These are phyloP conservation scores for Podospora tetraspora DNA, from an alignment of 495 filamentous ascomycete species.

Conservation along the genomic window DNA sequence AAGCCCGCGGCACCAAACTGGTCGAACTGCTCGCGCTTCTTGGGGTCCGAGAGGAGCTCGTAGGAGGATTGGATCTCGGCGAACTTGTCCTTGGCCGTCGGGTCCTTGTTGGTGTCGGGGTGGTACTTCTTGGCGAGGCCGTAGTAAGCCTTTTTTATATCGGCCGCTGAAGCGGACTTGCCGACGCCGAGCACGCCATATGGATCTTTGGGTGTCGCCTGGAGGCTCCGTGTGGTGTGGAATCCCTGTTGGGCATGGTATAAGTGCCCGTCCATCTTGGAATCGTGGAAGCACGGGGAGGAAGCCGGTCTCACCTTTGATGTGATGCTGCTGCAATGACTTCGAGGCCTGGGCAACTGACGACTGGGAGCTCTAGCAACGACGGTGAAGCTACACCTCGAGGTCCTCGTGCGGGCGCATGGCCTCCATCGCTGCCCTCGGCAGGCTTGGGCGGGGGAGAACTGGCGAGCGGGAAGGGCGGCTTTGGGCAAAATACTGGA, in stretches of 20 bases:
- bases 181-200: slow-evolving; percentile 82
- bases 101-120: slow-evolving; percentile 94
- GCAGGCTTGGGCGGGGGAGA: slow-evolving; percentile 45
- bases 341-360: not conserved
- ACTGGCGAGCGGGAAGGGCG: slow-evolving; percentile 43
- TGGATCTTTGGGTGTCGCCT: slow-evolving; percentile 66
- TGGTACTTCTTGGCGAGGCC: slow-evolving; percentile 97
- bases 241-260: slow-evolving; percentile 53
- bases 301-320: slow-evolving; percentile 15
- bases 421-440: slow-evolving; percentile 38
- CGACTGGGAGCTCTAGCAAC: slow-evolving; percentile 11
- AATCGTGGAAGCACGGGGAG: not conserved
- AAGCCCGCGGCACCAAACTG: slow-evolving; percentile 84
- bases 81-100: slow-evolving; percentile 88
- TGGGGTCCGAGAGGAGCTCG: slow-evolving; percentile 82
- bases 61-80: slow-evolving; percentile 86
- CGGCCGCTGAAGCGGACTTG: slow-evolving; percentile 69
- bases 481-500: slow-evolving; percentile 48
- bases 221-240: slow-evolving; percentile 59
- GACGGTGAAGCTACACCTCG: slow-evolving; percentile 16
- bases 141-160: slow-evolving; percentile 99
- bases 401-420: slow-evolving; percentile 19
- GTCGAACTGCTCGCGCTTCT: slow-evolving; percentile 89
- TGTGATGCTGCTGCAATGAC: not conserved
- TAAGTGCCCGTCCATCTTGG: not conserved